Percentiles rank a stretch among this genome's conserved stretches.
These are phyloP conservation scores for Trypanosomatidae sp. DNA, from an alignment of 208 protist species.

Conservation along the genomic window DNA sequence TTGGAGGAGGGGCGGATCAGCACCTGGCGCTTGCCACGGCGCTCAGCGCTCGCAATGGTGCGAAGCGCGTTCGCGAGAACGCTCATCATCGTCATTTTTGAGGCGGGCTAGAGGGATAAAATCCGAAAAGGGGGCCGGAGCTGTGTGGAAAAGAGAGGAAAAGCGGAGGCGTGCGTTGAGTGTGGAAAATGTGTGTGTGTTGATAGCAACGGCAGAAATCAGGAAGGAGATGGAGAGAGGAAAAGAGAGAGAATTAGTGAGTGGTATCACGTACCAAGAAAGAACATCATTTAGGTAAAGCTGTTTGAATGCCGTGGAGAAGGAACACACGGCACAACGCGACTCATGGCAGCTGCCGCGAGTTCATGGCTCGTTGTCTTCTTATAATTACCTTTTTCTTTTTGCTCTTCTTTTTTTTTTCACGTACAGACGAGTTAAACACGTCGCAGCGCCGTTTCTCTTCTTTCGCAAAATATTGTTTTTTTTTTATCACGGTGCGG, in stretches of 20 bases:
- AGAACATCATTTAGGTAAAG: not conserved
- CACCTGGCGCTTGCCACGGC: constrained; percentile 99
- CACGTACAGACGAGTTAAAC: no score
- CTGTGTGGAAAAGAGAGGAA: not conserved
- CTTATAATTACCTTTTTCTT: no score
- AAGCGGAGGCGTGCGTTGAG: no score
- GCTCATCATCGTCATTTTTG: constrained; percentile 99
- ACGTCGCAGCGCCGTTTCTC: no score
- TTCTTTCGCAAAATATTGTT: no score
- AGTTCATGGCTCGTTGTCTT: no score
- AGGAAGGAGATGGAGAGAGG: not conserved
- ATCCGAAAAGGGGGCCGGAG: not conserved
- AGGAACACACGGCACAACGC: constrained; percentile 18
- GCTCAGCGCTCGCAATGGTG: constrained; percentile 99
- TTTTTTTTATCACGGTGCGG: no score
- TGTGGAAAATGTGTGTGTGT: not conserved
- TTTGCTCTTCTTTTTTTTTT: no score
- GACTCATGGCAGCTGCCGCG: no score
- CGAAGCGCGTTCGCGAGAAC: constrained; percentile 99
- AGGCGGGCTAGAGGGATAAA: constrained; percentile 6
- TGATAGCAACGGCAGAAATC: not conserved
- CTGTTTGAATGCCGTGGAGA: no score
- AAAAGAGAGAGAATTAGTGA: not conserved
- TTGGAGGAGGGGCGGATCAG: constrained; percentile 99
- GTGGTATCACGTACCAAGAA: not conserved